Base-by-base conservation (phyloP, 176 grass and related monocot genomes). In the Musa acuminata region DNA sequence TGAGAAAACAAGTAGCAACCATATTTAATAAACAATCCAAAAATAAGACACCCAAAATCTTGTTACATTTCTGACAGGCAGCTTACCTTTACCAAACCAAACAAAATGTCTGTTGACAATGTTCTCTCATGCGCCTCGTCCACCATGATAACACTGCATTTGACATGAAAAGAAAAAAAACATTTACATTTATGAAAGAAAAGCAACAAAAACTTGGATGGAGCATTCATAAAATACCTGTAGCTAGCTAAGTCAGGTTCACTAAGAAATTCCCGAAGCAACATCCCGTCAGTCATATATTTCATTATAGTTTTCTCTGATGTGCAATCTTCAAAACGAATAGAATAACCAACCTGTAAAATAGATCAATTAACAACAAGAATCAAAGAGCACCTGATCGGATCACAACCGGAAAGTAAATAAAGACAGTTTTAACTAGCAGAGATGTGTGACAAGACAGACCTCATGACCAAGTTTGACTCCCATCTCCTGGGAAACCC, bases 281-380 rank as follows among this genome's bases (percentile, higher is more conserved):
- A 84, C 94, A 98, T 98, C 27, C 94, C 90, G 63, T 98, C 94
- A 54, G 94, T 98, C 94, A 98, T 98, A 73, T 98, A 98, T 72
- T 93, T 93, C 23, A 98, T 71, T n/a, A 98, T 60, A 78, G 94
- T 98, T 72, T 98, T 98, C 11, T 98, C 94, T 43, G 94, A 98
- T 19, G 90, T 98, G 69, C 94, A 98, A 86, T 98, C 94, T 78
- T 98, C 94, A 84, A 98, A 98, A 49, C 94, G 85, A 82, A 98
- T 98, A 54, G 94, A 97, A 78, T 98, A 98, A 55, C 94, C 94
- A 63, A 98, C 90, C 94, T 97, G 82, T 69, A 73, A 73, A 69
- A 52, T 83, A 58, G 13, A 84, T 59, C 23, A 80, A 54, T 71
- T 51, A 75, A 71, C 52, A 75, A 72, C 22, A 50, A 73, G 53